Evolutionary conservation across 108 stramenopile species (phyloP).

Genomic region (Fragilaria crotonensis): DNA sequence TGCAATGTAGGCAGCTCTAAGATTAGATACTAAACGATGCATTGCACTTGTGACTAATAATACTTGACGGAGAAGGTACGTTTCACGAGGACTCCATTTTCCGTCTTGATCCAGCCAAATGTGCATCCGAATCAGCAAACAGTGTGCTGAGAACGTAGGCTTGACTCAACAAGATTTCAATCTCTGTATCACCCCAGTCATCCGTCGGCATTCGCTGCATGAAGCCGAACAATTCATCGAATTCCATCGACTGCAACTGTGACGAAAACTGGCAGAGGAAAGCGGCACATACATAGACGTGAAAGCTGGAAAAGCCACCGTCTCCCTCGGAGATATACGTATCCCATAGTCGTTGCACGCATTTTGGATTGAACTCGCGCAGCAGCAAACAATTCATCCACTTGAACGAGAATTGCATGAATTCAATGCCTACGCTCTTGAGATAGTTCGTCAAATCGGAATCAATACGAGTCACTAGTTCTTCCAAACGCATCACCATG

Average conservation of each 20-base stretch:
- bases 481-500: constrained; percentile 91
- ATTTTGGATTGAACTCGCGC: constrained; percentile 80
- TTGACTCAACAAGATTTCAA: constrained; percentile 83
- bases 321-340: constrained; percentile 85
- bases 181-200: constrained; percentile 76
- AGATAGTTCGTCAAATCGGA: constrained; percentile 78
- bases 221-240: constrained; percentile 93
- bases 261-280: constrained; percentile 88
- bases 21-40: too few species aligned
- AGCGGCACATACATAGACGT: constrained; percentile 97
- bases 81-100: background rate
- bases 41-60: background rate
- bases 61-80: background rate
- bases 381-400: constrained; percentile 99
- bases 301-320: constrained; percentile 94
- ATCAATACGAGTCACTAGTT: constrained; percentile 91
- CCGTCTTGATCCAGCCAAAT: constrained; percentile 31
- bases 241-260: constrained; percentile 81
- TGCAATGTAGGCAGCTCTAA: too few species aligned
- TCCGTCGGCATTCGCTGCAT: constrained; percentile 56
- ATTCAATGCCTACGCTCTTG: constrained; percentile 66
- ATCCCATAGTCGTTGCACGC: constrained; percentile 90
- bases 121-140: constrained; percentile 81
- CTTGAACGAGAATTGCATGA: constrained; percentile 96
- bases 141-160: constrained; percentile 54